A percentile compares a stretch with the other conserved stretches of the same genome.
These are phyloP conservation scores for Backusella parvicylindrica DNA, from an alignment of 192 early-diverging fungal genomes.

Conservation along the genomic window DNA sequence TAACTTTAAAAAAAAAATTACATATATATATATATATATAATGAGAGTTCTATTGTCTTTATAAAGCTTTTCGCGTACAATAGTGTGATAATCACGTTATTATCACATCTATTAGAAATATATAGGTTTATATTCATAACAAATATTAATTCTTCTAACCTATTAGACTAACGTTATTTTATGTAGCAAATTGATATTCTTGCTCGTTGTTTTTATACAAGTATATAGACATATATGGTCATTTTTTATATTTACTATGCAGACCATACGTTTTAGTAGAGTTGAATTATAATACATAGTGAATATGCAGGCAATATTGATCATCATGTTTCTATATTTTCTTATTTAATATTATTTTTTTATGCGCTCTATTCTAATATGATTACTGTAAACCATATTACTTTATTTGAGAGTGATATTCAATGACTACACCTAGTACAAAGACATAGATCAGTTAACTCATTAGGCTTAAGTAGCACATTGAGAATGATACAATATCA, in stretches of 20 bases:
- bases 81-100: not conserved
- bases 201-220: not conserved
- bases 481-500: not conserved
- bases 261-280: not conserved
- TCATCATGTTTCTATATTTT: not conserved
- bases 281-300: not conserved
- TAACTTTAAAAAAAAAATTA: not conserved
- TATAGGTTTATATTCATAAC: not conserved
- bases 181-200: not conserved
- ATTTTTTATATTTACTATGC: not conserved
- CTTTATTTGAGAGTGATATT: not conserved
- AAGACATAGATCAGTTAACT: not conserved
- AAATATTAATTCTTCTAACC: not conserved
- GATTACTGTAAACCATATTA: not conserved
- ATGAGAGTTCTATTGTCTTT: not conserved
- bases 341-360: not conserved
- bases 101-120: not conserved
- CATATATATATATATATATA: not conserved
- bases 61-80: not conserved
- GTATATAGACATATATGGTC: too few relatives aligned
- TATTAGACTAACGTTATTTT: not conserved
- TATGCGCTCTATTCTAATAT: too few relatives aligned
- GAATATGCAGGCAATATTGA: not conserved
- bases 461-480: not conserved
- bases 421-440: not conserved